These are phyloP conservation scores for Clitopilus passeckerianus DNA, from an alignment of 768 basidiomycete species.

Conservation along the genomic window DNA sequence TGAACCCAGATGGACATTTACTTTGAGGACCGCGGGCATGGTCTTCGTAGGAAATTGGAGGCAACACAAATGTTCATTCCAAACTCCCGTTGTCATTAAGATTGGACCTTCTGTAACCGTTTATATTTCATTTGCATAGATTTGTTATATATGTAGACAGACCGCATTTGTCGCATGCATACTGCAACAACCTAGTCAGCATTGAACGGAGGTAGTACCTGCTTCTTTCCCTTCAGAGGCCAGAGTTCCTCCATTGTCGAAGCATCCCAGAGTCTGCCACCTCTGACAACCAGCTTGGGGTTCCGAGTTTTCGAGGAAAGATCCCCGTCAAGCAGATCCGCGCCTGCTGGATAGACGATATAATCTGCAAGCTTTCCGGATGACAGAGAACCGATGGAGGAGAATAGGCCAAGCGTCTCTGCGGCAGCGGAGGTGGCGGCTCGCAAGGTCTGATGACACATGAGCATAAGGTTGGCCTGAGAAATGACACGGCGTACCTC, in stretches of 20 bases:
- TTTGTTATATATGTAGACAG: no score
- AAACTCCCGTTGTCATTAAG: no score
- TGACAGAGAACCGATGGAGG: conserved; percentile 59
- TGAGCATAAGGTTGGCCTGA: not conserved
- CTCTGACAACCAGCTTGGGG: conserved; percentile 52
- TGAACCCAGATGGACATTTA: no score
- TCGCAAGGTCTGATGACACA: conserved; percentile 45
- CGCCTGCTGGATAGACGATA: conserved; percentile 55
- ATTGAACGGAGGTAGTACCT: conserved; percentile 56
- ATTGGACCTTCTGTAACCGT: no score
- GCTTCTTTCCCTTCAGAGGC: conserved; percentile 58
- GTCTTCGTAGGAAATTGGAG: no score
- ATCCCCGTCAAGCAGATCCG: conserved; percentile 51
- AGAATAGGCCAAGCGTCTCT: conserved; percentile 54
- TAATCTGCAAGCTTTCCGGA: conserved; percentile 70
- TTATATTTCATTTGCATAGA: no score
- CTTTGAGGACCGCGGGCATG: no score
- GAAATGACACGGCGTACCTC: conserved; percentile 37
- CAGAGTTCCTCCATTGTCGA: conserved; percentile 64
- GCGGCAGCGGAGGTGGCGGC: conserved; percentile 69
- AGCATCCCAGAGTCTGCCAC: conserved; percentile 70
- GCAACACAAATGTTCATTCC: no score
- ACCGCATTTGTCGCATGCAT: no score
- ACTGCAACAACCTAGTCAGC: conserved; percentile 23
- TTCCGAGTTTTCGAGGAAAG: conserved; percentile 42